phyloP scores from a whole-genome alignment of 2,329 filamentous ascomycete species.

The Aspergillus carbonarius region DNA sequence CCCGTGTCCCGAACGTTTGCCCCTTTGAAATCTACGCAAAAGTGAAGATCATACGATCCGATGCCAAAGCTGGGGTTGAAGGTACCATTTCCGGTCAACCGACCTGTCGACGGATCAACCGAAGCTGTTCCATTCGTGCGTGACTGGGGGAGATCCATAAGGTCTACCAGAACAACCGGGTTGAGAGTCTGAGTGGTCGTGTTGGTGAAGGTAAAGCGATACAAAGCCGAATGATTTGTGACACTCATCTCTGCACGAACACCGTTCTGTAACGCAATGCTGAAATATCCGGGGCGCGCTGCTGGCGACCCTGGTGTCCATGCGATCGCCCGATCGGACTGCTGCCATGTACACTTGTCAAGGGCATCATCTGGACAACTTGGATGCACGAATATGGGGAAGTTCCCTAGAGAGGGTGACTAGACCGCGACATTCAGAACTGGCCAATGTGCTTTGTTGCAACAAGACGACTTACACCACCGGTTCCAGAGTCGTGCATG shows the following conservation, averaged over 20 bases:
- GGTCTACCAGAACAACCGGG: conserved; percentile 65
- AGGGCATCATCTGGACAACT: conserved; percentile 62
- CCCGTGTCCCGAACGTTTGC: conserved; percentile 60
- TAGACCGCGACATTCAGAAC: conserved; percentile 6
- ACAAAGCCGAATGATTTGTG: conserved; percentile 63
- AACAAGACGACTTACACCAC: conserved; percentile 37
- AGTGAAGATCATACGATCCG: conserved; percentile 60
- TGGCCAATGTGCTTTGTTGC: too few species aligned
- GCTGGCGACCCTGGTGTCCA: conserved; percentile 55
- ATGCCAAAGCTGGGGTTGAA: conserved; percentile 67
- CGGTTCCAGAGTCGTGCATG: conserved; percentile 56
- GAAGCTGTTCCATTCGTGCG: conserved; percentile 58
- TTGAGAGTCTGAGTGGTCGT: conserved; percentile 33
- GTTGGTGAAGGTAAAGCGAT: conserved; percentile 60
- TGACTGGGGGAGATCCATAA: conserved; percentile 63
- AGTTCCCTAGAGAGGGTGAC: conserved; percentile 63
- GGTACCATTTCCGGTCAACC: conserved; percentile 61
- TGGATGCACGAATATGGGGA: conserved; percentile 68
- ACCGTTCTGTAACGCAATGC: conserved; percentile 58
- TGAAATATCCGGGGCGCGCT: conserved; percentile 65
- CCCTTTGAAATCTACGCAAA: conserved; percentile 67
- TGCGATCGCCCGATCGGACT: conserved; percentile 48
- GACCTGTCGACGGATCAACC: conserved; percentile 57
- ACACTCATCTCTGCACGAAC: conserved; percentile 67
- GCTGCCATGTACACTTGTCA: conserved; percentile 61